phyloP scores from a whole-genome alignment of 768 basidiomycete genomes.

The Tricholoma furcatifolium region DNA sequence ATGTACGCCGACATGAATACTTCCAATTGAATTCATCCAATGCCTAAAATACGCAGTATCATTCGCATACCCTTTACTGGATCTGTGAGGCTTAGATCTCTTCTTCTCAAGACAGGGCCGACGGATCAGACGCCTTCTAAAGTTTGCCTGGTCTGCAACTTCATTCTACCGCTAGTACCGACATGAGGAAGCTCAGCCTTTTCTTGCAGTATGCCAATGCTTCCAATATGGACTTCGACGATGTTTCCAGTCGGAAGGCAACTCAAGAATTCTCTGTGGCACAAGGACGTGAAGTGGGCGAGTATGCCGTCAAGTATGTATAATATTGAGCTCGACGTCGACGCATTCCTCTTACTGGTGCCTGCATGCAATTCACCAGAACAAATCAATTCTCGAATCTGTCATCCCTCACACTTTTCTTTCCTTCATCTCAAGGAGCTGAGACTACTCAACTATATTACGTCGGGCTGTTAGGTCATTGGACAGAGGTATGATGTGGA shows the following conservation, averaged over 20 bases:
- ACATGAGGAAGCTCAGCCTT: background rate
- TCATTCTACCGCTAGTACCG: background rate
- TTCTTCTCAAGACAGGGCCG: constrained; percentile 85
- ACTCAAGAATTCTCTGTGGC: constrained; percentile 74
- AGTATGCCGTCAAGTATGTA: constrained; percentile 79
- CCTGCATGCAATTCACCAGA: constrained; percentile 36
- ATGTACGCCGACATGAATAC: constrained; percentile 44
- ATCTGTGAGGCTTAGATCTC: constrained; percentile 77
- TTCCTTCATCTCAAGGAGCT: constrained; percentile 79
- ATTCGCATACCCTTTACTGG: constrained; percentile 86
- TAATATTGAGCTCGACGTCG: background rate
- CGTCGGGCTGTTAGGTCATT: constrained; percentile 80
- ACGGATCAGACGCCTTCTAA: constrained; percentile 72
- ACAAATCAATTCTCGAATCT: constrained; percentile 84
- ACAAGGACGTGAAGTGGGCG: constrained; percentile 73
- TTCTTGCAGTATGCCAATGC: constrained; percentile 67
- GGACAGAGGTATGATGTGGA: constrained; percentile 56
- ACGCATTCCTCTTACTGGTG: background rate
- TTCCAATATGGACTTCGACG: constrained; percentile 79
- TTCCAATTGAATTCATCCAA: background rate
- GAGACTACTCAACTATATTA: constrained; percentile 79
- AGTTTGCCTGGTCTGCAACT: constrained; percentile 58
- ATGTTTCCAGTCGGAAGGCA: constrained; percentile 58
- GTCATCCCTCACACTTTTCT: constrained; percentile 78
- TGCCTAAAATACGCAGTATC: constrained; percentile 46